Base-by-base conservation (phyloP, 2,329 filamentous ascomycete genomes). In the Sarocladiaceae sp. region DNA sequence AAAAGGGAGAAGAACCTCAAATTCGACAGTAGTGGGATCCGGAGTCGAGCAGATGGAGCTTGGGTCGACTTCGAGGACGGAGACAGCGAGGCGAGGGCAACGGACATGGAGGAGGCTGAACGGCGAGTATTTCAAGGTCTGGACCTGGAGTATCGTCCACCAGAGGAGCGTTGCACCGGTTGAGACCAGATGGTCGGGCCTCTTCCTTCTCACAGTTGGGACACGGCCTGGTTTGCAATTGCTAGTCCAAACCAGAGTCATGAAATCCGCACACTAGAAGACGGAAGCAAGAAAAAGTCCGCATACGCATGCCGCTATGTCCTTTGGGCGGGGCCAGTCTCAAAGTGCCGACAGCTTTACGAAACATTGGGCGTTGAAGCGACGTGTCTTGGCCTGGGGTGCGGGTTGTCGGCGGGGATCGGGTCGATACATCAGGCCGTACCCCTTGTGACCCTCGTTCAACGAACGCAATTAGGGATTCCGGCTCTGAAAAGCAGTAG, bases 11-110 rank as follows among this genome's bases (percentile, higher is more conserved):
- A 81, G 60, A 75, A 75, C 0, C 86, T 90, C 77, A 96, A 94
- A 66, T 97, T 97, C 64, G 92, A 97, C 64, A 94, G 88, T 56
- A 95, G 89, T 61, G 94, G 94, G 0, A 81, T 96, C 11, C 78
- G 91, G 40, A 83, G 83, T 60, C 76, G 85, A 8, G 66, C 62
- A 8, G 82, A 84, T 51, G 89, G 88, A 2, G 69, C 71, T 3
- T 84, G 85, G 73, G 80, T 93, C n/a, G 84, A 94, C 65, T 61
- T 94, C 7, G 81, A 84, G 78, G 87, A 73, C 63, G 77, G 62
- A 51, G 53, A 52, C 17, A 48, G 52, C 12, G 57, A 53, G 2
- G 70, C 78, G 57, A 64, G 62, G 57, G 83, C 83, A 10, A 79
- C 79, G 59, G 75, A 84, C 44, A 83, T 88, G 73, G 71, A 83